Base-by-base conservation (phyloP, 2,329 filamentous ascomycete species). In the Knufia petricola region DNA sequence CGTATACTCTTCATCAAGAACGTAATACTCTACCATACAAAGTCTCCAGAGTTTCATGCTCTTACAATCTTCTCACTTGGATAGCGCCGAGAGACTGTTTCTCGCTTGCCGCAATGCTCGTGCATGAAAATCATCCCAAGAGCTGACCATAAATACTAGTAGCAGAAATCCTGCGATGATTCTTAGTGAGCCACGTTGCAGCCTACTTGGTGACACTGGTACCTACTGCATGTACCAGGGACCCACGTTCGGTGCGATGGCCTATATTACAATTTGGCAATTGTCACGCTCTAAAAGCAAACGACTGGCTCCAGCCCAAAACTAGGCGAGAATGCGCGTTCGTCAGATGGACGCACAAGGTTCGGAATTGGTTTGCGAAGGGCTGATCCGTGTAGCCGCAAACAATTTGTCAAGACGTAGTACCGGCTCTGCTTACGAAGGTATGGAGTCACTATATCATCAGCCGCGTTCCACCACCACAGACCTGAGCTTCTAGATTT, bases 221-320 rank as follows among this genome's bases (percentile, higher is more conserved):
- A 28, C 26, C 26, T 28, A 28, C 39, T 41, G 20, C 8, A 28
- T 20, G 20, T n/a, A n/a, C n/a, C n/a, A n/a, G n/a, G n/a, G n/a
- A n/a, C n/a, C n/a, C n/a, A n/a, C n/a, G n/a, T 4, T 17, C 20
- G 12, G 13, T 15, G 21, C 39, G 13, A 41, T 2, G 12, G 13
- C 19, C 3, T 41, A 3, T 26, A n/a, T 23, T n/a, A 23, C 21
- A 41, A n/a, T 41, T 23, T 17, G 13, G 23, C 23, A 26, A 41
- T 41, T 28, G 17, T 41, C 20, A 41, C 39, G n/a, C 39, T 20
- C 21, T 10, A 41, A 13, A 19, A 41, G 39, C 39, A 41, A 41
- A 41, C 24, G 19, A 41, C n/a, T n/a, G 17, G 26, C 20, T n/a
- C 8, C 20, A n/a, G 26, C 13, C 2, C 23, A 2, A n/a, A 6